These are phyloP conservation scores for Hypomyces perniciosus DNA, from an alignment of 2,329 filamentous ascomycete species.

Conservation along the genomic window DNA sequence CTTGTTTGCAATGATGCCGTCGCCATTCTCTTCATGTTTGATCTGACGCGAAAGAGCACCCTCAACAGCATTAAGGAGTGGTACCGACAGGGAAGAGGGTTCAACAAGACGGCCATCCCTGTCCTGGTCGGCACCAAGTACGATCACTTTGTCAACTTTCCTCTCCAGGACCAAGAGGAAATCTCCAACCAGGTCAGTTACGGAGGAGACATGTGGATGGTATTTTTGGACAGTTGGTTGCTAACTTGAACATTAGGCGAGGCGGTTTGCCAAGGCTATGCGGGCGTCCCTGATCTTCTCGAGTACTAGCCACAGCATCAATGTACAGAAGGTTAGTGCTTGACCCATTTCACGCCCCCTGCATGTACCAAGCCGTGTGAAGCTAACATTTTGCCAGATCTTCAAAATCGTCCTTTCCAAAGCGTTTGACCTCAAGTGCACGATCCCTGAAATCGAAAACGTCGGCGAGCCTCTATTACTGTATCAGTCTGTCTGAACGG, in stretches of 20 bases:
- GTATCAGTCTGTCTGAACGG: constrained; percentile 59
- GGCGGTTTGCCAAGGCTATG: constrained; percentile 97
- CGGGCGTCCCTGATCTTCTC: constrained; percentile 96
- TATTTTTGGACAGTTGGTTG: neutral
- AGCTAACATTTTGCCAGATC: constrained; percentile 54
- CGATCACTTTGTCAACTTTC: constrained; percentile 98
- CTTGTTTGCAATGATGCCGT: constrained; percentile 99
- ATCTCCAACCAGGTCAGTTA: constrained; percentile 81
- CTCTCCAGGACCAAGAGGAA: constrained; percentile 94
- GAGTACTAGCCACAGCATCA: constrained; percentile 98
- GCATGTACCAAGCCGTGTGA: neutral
- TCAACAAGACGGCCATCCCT: constrained; percentile 99
- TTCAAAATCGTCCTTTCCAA: constrained; percentile 99
- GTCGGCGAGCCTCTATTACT: constrained; percentile 91
- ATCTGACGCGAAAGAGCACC: constrained; percentile 94
- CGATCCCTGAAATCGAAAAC: constrained; percentile 97
- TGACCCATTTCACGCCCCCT: neutral
- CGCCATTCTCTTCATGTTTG: constrained; percentile 99
- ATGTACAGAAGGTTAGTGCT: constrained; percentile 82
- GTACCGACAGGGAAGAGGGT: constrained; percentile 95
- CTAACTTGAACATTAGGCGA: constrained; percentile 54
- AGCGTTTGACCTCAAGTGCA: constrained; percentile 97
- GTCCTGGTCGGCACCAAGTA: constrained; percentile 98
- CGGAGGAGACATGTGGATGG: neutral
- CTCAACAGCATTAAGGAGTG: constrained; percentile 99